Base-by-base conservation (phyloP, 176 grass and related monocot genomes). In the Zoysia pacifica region DNA sequence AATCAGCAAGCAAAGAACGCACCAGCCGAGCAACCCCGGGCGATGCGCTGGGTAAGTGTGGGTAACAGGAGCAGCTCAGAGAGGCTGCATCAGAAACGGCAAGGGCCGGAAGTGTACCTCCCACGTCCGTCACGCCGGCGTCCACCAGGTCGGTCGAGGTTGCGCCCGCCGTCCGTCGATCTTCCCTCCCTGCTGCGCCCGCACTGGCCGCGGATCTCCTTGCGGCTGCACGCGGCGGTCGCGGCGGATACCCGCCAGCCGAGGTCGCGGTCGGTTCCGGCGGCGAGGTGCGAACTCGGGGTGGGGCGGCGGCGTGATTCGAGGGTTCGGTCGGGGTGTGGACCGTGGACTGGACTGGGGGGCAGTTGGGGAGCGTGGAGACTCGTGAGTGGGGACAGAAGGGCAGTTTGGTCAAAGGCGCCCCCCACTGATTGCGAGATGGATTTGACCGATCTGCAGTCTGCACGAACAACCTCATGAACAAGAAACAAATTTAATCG, bases 301-400 rank as follows among this genome's bases (percentile, higher is more conserved):
- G 19, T 41, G 73, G 73, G 82, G 53, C 64, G 72, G 72, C 36
- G 18, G n/a, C 50, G 65, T 9, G 66, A 65, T 79, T 68, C 44
- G 42, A 73, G 80, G 79, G 36, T 46, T 83, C 53, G 79, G 40
- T 11, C 46, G 38, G 72, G 7, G 15, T 5, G 18, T 79, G 51
- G 69, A 88, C 69, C 69, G 81, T 88, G 62, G 86, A 80, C 69
- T 62, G 13, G 74, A 77, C 20, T 8, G 40, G 65, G 13, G 20
- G 44, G 6, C 20, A 71, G 28, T 41, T 48, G 62, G 69, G 8
- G n/a, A 44, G 11, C 19, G 53, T 58, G 79, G 48, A 46, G 46
- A 52, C 54, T 9, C 38, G 48, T 5, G 38, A 44, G 2, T 5
- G 56, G 5, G 16, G 45, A 35, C 39, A 43, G 7, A 4, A 38